These are phyloP conservation scores for Eimeria acervulina DNA, from an alignment of 169 alveolate species.

Conservation along the genomic window DNA sequence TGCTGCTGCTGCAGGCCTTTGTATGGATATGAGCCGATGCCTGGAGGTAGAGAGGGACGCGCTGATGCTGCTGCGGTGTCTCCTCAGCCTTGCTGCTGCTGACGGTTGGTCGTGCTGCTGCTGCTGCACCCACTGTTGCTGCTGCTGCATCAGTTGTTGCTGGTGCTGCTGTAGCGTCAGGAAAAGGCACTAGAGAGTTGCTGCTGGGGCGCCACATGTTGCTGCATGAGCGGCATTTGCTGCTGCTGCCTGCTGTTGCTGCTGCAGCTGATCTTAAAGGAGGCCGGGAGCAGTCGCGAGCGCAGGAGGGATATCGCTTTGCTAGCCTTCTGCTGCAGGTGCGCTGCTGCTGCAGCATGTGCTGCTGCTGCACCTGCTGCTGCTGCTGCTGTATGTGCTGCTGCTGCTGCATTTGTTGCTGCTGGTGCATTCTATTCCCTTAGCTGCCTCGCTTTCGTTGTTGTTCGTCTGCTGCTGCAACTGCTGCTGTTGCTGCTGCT, in stretches of 20 bases:
- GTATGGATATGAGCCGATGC: slow-evolving; percentile 61
- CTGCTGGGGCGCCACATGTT: too few species aligned
- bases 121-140: background rate
- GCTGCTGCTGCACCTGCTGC: too few species aligned
- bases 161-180: too few species aligned
- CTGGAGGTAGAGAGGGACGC: slow-evolving; percentile 75
- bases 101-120: slow-evolving; percentile 57
- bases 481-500: slow-evolving; percentile 25
- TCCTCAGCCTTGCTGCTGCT: slow-evolving; percentile 23
- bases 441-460: too few species aligned
- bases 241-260: slow-evolving; percentile 7
- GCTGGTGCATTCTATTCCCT: background rate
- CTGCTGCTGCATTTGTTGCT: too few species aligned
- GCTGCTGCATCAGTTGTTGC: too few species aligned
- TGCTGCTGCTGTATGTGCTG: too few species aligned
- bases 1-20: slow-evolving; percentile 12
- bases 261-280: slow-evolving; percentile 60
- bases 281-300: slow-evolving; percentile 34
- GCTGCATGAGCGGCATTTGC: too few species aligned
- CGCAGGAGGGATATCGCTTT: slow-evolving; percentile 56
- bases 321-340: slow-evolving; percentile 36
- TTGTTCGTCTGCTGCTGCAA: slow-evolving; percentile 11
- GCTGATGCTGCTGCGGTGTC: slow-evolving; percentile 76
- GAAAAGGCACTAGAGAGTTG: too few species aligned
- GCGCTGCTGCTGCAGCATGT: slow-evolving; percentile 26